These are phyloP conservation scores for Trichopus zeylanicus DNA, from an alignment of 116 monocot species.

Conservation along the genomic window DNA sequence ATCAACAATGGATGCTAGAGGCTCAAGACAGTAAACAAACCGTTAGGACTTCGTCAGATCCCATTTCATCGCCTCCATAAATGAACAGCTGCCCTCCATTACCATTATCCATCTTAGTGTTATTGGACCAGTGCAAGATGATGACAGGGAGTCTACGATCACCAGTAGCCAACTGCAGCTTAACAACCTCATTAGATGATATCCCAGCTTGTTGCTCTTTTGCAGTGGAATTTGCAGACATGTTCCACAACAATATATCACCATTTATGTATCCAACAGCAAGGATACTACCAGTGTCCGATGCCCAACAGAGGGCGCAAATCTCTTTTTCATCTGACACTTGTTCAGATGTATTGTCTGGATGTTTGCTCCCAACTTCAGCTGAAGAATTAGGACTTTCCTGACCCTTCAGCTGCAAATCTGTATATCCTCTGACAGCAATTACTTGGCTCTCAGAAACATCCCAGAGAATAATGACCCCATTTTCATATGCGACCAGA, in stretches of 20 bases:
- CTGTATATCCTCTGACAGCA: constrained; percentile 47
- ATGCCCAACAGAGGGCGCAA: constrained; percentile 89
- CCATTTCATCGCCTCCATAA: too few species aligned
- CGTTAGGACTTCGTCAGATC: too few species aligned
- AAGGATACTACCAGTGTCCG: constrained; percentile 44
- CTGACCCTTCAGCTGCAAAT: constrained; percentile 52
- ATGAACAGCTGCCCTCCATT: too few species aligned
- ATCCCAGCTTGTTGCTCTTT: constrained; percentile 33
- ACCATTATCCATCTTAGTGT: too few species aligned
- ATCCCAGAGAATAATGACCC: constrained; percentile 92
- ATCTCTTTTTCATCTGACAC: constrained; percentile 69
- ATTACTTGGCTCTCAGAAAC: constrained; percentile 41
- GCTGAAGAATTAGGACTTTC: constrained; percentile 13
- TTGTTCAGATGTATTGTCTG: constrained; percentile 14
- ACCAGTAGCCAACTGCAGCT: constrained; percentile 84
- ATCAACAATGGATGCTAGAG: too few species aligned
- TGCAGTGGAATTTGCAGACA: constrained; percentile 30
- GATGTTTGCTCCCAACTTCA: constrained; percentile 14
- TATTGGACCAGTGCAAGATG: constrained; percentile 82
- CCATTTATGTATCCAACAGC: constrained; percentile 94
- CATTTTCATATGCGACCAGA: constrained; percentile 86
- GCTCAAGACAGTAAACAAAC: too few species aligned
- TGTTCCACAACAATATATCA: constrained; percentile 84
- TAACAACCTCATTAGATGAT: constrained; percentile 60
- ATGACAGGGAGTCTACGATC: constrained; percentile 89